phyloP scores from a whole-genome alignment of 768 basidiomycete species.

The Pulveroboletus sp. region DNA sequence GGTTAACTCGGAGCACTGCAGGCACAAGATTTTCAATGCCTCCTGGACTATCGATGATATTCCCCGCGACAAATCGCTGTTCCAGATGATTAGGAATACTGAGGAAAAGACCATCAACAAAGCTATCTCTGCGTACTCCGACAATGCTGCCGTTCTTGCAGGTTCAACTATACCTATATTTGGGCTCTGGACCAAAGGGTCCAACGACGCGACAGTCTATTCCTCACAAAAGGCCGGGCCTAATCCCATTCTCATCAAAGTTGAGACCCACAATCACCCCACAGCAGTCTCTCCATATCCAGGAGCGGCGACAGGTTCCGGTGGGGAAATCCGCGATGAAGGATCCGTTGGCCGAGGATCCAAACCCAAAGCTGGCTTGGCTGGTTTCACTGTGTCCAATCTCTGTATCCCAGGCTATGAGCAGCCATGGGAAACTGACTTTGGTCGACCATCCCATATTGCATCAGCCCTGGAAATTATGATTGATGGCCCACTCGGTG shows the following conservation, averaged over 20 bases:
- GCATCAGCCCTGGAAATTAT: conserved; percentile 95
- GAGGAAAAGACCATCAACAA: conserved; percentile 72
- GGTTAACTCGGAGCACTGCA: conserved; percentile 99
- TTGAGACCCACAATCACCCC: conserved; percentile 99
- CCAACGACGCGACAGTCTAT: conserved; percentile 45
- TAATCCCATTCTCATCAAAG: conserved; percentile 92
- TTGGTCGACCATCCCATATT: conserved; percentile 87
- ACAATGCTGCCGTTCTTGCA: conserved; percentile 93
- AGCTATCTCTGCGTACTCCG: conserved; percentile 95
- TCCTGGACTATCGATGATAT: conserved; percentile 86
- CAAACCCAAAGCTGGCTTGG: conserved; percentile 91
- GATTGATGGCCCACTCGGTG: conserved; percentile 93
- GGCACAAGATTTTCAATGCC: conserved; percentile 99
- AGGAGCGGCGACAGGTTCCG: conserved; percentile 98
- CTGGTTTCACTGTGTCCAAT: conserved; percentile 93
- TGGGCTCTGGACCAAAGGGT: conserved; percentile 40
- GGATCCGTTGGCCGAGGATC: conserved; percentile 95
- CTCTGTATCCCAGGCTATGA: conserved; percentile 86
- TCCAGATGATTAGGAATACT: conserved; percentile 97
- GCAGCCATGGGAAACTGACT: conserved; percentile 96
- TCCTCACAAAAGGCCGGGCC: conserved; percentile 53
- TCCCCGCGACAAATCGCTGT: conserved; percentile 68
- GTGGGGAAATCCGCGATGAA: conserved; percentile 98
- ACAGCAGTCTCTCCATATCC: conserved; percentile 98
- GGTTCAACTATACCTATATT: conserved; percentile 74